Percentiles rank a stretch among this genome's conserved stretches.
phyloP scores from a whole-genome alignment of 306 rosid species.

The Vachellia pachyceras region DNA sequence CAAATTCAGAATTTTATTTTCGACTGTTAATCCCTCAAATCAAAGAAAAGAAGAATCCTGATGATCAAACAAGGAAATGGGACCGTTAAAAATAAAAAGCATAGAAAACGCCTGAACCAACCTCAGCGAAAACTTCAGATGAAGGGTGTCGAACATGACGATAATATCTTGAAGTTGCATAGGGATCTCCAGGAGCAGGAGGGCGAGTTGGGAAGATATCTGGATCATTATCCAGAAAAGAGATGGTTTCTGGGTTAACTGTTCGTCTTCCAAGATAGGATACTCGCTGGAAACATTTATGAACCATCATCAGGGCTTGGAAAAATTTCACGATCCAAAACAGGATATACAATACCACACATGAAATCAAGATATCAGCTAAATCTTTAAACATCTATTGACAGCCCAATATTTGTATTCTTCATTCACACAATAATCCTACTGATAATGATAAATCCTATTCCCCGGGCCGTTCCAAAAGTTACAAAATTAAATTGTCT shows the following conservation, averaged over 20 bases:
- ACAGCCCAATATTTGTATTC: neutral
- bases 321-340: slow-evolving; percentile 29
- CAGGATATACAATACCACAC: neutral
- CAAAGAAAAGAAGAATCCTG: neutral
- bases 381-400: neutral
- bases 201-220: slow-evolving; percentile 54
- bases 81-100: slow-evolving; percentile 1
- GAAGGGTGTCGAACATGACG: slow-evolving; percentile 69
- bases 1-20: neutral
- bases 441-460: neutral
- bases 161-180: slow-evolving; percentile 58
- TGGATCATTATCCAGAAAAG: slow-evolving; percentile 66
- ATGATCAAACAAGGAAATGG: neutral
- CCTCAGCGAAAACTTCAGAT: slow-evolving; percentile 81
- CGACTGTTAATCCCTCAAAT: neutral
- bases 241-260: slow-evolving; percentile 58
- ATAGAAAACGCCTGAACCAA: slow-evolving; percentile 27
- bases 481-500: neutral
- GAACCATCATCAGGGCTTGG: slow-evolving; percentile 29
- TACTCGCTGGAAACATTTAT: slow-evolving; percentile 63
- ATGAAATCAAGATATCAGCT: slow-evolving; percentile 1
- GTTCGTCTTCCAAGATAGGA: slow-evolving; percentile 64
- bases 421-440: slow-evolving; percentile 25
- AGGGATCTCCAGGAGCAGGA: slow-evolving; percentile 58
- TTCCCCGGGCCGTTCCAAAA: slow-evolving; percentile 38